phyloP scores from a whole-genome alignment of 495 filamentous ascomycete species.

The Aspergillus nanangensis region DNA sequence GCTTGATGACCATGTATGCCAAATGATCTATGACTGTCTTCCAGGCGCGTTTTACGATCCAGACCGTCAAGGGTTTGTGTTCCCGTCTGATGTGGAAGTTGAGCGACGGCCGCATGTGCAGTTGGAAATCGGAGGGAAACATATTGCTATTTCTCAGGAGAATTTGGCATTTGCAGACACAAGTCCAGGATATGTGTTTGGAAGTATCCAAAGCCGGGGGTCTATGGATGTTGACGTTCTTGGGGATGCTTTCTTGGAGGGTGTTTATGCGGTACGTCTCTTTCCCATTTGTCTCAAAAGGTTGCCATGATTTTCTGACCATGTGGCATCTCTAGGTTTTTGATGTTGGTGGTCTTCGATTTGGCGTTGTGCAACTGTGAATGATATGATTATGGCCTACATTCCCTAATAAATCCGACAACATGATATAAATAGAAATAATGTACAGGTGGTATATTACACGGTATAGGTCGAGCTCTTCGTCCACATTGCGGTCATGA shows the following conservation, averaged over 20 bases:
- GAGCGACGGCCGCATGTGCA: slow-evolving; percentile 62
- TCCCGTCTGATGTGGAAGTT: slow-evolving; percentile 52
- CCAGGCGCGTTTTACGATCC: slow-evolving; percentile 61
- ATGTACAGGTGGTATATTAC: slow-evolving; percentile 5
- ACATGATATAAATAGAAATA: neutral
- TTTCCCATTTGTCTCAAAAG: slow-evolving; percentile 1
- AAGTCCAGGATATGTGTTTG: slow-evolving; percentile 59
- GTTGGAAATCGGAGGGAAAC: slow-evolving; percentile 61
- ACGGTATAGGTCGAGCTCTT: neutral
- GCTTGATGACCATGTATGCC: slow-evolving; percentile 59
- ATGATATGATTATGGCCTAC: neutral
- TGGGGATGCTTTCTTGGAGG: slow-evolving; percentile 71
- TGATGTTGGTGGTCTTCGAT: slow-evolving; percentile 66
- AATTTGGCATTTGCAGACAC: slow-evolving; percentile 63
- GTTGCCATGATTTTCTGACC: neutral
- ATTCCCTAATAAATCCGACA: no score
- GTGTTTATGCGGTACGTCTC: slow-evolving; percentile 64
- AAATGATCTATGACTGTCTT: slow-evolving; percentile 67
- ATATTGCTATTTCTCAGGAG: slow-evolving; percentile 68
- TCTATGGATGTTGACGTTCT: slow-evolving; percentile 65
- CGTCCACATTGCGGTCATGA: neutral
- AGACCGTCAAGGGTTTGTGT: slow-evolving; percentile 63
- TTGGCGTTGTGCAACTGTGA: slow-evolving; percentile 57
- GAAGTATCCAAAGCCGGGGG: slow-evolving; percentile 72
- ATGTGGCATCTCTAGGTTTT: slow-evolving; percentile 66